Conservation (phyloP, 2,329 filamentous ascomycete genomes). For the Coniochaeta pulveracea region DNA sequence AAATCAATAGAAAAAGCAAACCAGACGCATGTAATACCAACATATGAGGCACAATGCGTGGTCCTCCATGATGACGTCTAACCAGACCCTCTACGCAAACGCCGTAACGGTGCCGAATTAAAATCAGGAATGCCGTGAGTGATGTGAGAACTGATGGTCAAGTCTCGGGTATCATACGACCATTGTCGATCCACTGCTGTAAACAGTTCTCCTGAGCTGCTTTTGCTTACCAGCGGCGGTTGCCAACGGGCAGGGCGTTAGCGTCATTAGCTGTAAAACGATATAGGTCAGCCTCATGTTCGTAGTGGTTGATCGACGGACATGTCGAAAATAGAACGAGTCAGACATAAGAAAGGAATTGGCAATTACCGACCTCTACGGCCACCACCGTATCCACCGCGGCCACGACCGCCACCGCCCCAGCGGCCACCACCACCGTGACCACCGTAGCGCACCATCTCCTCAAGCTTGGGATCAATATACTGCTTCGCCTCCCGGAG, state of each 20-base stretch:
- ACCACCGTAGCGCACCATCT: conserved; percentile 90
- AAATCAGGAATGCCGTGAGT: background rate
- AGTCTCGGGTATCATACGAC: conserved; percentile 4
- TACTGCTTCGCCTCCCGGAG: conserved; percentile 96
- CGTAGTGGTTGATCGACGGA: background rate
- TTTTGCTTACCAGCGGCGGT: conserved; percentile 38
- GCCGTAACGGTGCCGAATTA: conserved; percentile 2
- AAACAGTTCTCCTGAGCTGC: background rate
- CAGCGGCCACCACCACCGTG: conserved; percentile 68
- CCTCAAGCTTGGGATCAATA: conserved; percentile 87
- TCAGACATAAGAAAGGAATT: no score
- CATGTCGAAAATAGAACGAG: conserved; percentile 20
- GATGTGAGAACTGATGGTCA: background rate
- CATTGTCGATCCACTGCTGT: no score
- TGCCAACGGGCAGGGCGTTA: conserved; percentile 37
- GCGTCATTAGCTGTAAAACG: conserved; percentile 19
- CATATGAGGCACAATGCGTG: background rate
- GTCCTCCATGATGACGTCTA: conserved; percentile 12
- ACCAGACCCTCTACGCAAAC: conserved; percentile 11
- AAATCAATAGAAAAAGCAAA: background rate
- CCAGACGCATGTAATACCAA: background rate
- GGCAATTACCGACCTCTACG: conserved; percentile 4
- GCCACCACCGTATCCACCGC: conserved; percentile 35
- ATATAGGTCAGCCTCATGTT: conserved; percentile 3
- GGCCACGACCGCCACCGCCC: conserved; percentile 53